A percentile compares a stretch with the other conserved stretches of the same genome.
Conservation (phyloP, 1,284 basidiomycete species). For the Takashimella koratensis region DNA sequence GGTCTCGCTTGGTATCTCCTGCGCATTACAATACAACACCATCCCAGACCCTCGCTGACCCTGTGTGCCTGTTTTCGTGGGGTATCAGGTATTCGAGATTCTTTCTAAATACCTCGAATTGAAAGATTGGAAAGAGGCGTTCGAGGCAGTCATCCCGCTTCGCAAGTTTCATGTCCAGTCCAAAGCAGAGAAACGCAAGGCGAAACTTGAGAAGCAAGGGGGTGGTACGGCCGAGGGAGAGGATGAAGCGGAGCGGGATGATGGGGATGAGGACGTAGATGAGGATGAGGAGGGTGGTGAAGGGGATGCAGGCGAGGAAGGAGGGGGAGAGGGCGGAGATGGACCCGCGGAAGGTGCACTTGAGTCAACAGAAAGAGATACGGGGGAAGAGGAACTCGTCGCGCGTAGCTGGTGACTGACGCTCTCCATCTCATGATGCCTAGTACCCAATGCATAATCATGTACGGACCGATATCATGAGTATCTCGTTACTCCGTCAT, state of each 20-base stretch:
- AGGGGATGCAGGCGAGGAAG: constrained; percentile 5
- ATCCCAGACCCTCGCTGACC: background rate
- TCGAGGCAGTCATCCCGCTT: constrained; percentile 81
- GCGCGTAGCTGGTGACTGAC: no score
- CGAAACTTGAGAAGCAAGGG: constrained; percentile 4
- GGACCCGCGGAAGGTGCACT: constrained; percentile 10
- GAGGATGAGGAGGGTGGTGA: constrained; percentile 6
- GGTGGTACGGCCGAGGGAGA: constrained; percentile 8
- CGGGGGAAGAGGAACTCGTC: no score
- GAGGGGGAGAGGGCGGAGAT: constrained; percentile 15
- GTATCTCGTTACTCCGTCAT: no score
- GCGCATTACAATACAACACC: no score
- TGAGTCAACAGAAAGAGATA: no score
- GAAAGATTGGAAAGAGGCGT: constrained; percentile 74
- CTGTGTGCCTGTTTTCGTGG: background rate
- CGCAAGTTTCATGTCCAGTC: constrained; percentile 65
- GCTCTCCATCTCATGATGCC: no score
- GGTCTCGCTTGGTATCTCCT: no score
- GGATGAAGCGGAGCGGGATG: constrained; percentile 3
- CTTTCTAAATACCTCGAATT: constrained; percentile 82
- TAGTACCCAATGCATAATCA: no score
- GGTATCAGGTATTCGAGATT: constrained; percentile 71
- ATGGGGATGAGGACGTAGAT: constrained; percentile 1
- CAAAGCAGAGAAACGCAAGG: constrained; percentile 15
- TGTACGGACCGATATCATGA: no score